Conservation (phyloP, 352 stramenopile species). For the Phytophthora parvispora region DNA sequence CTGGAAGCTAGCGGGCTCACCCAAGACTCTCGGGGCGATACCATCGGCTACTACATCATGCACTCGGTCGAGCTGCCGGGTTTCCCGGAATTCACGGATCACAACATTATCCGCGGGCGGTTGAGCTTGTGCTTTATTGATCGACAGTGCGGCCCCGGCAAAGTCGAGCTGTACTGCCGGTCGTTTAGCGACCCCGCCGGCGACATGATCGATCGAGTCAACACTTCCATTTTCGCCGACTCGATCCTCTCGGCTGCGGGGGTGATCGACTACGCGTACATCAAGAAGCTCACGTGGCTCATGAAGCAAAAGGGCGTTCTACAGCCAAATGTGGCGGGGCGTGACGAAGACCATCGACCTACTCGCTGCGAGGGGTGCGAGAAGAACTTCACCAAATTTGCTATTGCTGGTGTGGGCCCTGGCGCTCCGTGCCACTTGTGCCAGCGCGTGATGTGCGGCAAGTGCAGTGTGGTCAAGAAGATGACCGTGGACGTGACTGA, state of each 20-base stretch:
- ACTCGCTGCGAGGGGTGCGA: slow-evolving; percentile 31
- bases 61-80: slow-evolving; percentile 45
- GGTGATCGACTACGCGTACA: slow-evolving; percentile 50
- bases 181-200: slow-evolving; percentile 43
- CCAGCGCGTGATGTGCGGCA: slow-evolving; percentile 43
- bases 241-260: slow-evolving; percentile 17
- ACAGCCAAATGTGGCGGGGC: neutral
- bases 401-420: neutral
- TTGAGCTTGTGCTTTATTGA: slow-evolving; percentile 54
- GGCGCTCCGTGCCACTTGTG: slow-evolving; percentile 51
- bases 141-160: slow-evolving; percentile 30
- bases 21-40: slow-evolving; percentile 30
- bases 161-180: slow-evolving; percentile 53
- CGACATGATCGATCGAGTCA: slow-evolving; percentile 34
- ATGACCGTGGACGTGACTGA: slow-evolving; percentile 55
- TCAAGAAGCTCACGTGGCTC: slow-evolving; percentile 57
- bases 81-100: slow-evolving; percentile 29
- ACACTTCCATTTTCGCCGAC: slow-evolving; percentile 22
- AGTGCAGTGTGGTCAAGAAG: slow-evolving; percentile 61
- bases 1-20: slow-evolving; percentile 29
- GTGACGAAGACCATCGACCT: neutral
- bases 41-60: slow-evolving; percentile 46
- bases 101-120: slow-evolving; percentile 43
- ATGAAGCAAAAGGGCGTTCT: slow-evolving; percentile 29
- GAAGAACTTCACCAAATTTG: slow-evolving; percentile 18